Evolutionary conservation across 176 grass and related monocot species (phyloP).

Genomic region (Lolium perenne): DNA sequence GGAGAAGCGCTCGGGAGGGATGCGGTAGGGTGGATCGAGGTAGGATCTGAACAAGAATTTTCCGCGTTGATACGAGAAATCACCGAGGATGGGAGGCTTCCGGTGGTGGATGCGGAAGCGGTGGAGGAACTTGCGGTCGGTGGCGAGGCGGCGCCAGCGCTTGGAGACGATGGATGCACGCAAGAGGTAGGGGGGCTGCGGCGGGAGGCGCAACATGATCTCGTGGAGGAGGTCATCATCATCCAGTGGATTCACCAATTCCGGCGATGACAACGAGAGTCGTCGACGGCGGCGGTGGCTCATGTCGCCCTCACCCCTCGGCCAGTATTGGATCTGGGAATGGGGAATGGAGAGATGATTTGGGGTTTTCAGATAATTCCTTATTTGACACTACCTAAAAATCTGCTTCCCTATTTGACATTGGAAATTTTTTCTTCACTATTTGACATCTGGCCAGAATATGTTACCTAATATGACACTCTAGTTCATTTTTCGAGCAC

Average conservation of each 20-base stretch:
- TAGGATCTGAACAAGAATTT: neutral
- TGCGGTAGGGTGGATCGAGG: neutral
- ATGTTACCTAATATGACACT: too few relatives aligned
- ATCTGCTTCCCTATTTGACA: too few relatives aligned
- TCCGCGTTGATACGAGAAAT: neutral
- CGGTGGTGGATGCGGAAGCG: constrained; percentile 3
- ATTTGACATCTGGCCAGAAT: too few relatives aligned
- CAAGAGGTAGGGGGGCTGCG: neutral
- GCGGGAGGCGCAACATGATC: neutral
- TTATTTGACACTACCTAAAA: too few relatives aligned
- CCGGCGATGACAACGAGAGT: neutral
- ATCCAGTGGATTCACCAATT: neutral
- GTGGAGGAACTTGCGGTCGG: neutral
- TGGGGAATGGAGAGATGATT: neutral
- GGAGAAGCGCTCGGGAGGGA: neutral
- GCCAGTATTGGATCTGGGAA: neutral
- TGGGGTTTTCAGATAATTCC: too few relatives aligned
- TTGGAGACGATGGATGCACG: neutral
- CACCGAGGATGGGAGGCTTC: neutral
- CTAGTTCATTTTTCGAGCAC: too few relatives aligned
- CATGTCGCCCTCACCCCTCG: neutral
- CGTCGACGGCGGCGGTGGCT: neutral
- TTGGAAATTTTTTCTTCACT: too few relatives aligned
- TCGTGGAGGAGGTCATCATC: neutral
- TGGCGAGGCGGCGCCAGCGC: constrained; percentile 3